Evolutionary conservation across 805 yeast species (phyloP), one percentile per base, ranked within the genome.

Genomic region (Cyberlindnera xylosilytica): DNA sequence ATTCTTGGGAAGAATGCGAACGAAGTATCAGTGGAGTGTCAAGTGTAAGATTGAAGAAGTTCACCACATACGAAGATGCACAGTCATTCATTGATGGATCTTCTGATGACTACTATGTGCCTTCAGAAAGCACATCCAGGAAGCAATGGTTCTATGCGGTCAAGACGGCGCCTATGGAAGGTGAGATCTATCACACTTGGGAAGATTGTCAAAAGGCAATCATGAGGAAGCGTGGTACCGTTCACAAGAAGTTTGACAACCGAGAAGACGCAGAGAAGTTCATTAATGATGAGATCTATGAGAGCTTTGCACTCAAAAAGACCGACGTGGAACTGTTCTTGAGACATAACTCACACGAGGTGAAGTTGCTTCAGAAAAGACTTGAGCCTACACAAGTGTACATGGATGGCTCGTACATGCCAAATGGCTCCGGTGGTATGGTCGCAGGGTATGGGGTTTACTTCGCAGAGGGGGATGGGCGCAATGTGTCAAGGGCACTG

Each of bases 371-470:
- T 13, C 61, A 55, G 35, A 39, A 38, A 20, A 5, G 16, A 1
- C 15, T 35, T 18, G 22, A 11, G 8, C 38, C 41, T 4, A 34
- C 41, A 12, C 36, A 43, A 6, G 68, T 87, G 0, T 89, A 78
- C 54, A 81, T 87, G 15, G 97, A 89, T 61, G 97, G 97, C 0
- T 85, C 95, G 0, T 55, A 31, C 20, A 26, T 30, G 12, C 20
- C 3, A 81, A 83, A 53, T 87, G 87, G 1, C 63, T 56, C 20
- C 79, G 83, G 33, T 6, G 2, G 18, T 1, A 1, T 18, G 1
- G 26, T 20, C 4, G 44, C 47, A 0, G 97, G 97, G 0, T 79
- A 74, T 54, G 97, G 96, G 15, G 87, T 84, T 0, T 87, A 66
- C 58, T 87, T 73, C 58, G 90, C 87, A 0, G 64, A 53, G 0